Evolutionary conservation across 768 basidiomycete genomes (phyloP).

Genomic region (Boletus eberwhitei): DNA sequence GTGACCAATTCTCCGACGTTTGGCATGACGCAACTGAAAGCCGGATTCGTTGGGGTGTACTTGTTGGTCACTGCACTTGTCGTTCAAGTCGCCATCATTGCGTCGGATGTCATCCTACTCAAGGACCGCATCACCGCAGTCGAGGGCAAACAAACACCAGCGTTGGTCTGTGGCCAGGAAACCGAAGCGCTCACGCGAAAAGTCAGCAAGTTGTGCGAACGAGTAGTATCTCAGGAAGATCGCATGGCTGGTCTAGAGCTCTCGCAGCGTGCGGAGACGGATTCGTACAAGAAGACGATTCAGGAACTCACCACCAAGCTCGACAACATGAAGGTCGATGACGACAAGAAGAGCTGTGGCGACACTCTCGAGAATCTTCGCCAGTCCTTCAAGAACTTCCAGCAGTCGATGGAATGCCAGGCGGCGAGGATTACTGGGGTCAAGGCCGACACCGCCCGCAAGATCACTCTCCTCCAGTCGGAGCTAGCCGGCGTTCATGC

Average conservation of each 20-base stretch:
- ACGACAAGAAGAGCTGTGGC: constrained; percentile 6
- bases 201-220: constrained; percentile 7
- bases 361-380: constrained; percentile 3
- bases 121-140: constrained; percentile 15
- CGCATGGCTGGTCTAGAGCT: constrained; percentile 7
- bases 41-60: constrained; percentile 5
- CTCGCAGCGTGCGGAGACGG: constrained; percentile 5
- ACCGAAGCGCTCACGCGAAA: constrained; percentile 5
- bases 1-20: not conserved
- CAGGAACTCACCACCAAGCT: constrained; percentile 13
- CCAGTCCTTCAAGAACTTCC: not conserved
- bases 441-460: constrained; percentile 17
- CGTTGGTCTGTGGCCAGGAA: not conserved
- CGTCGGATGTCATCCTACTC: constrained; percentile 14
- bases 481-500: constrained; percentile 8
- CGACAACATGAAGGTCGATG: not conserved
- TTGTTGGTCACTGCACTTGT: constrained; percentile 3
- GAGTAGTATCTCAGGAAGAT: constrained; percentile 11
- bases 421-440: constrained; percentile 9
- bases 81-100: constrained; percentile 1
- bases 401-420: constrained; percentile 11
- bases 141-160: constrained; percentile 3
- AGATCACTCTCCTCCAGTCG: constrained; percentile 15
- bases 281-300: constrained; percentile 1
- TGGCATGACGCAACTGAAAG: constrained; percentile 1